Evolutionary conservation across 2,329 filamentous ascomycete species (phyloP).

Genomic region (Fusarium verticillioides): DNA sequence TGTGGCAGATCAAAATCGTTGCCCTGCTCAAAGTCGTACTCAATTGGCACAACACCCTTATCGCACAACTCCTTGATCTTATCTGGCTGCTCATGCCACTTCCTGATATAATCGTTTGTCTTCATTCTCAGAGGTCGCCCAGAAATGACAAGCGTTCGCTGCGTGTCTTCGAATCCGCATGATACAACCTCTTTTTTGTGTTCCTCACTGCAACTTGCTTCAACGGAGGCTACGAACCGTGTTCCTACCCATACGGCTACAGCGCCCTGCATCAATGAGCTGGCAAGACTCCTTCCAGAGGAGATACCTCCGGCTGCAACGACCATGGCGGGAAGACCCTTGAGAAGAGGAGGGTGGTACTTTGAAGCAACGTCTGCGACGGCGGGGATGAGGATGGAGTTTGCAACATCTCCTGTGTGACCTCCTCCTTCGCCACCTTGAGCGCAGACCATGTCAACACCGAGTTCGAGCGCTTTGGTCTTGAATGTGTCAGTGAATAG

Average conservation of each 20-base stretch:
- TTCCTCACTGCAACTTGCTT: slow-evolving; percentile 82
- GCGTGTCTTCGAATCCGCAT: slow-evolving; percentile 83
- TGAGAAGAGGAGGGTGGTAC: slow-evolving; percentile 76
- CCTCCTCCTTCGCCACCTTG: slow-evolving; percentile 95
- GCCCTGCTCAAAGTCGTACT: slow-evolving; percentile 83
- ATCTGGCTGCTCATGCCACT: slow-evolving; percentile 81
- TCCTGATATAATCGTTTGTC: slow-evolving; percentile 84
- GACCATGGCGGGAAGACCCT: slow-evolving; percentile 78
- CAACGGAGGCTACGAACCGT: slow-evolving; percentile 84
- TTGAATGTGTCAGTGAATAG: slow-evolving; percentile 20
- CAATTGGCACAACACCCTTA: slow-evolving; percentile 81
- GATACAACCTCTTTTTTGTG: slow-evolving; percentile 87
- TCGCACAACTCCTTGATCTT: slow-evolving; percentile 81
- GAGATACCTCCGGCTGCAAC: slow-evolving; percentile 90
- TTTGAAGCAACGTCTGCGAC: slow-evolving; percentile 83
- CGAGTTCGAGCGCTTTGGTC: slow-evolving; percentile 81
- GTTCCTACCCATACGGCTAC: slow-evolving; percentile 94
- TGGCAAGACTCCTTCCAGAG: slow-evolving; percentile 83
- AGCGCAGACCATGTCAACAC: slow-evolving; percentile 90
- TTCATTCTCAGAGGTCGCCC: slow-evolving; percentile 84
- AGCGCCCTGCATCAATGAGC: slow-evolving; percentile 87
- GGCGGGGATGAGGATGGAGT: slow-evolving; percentile 85
- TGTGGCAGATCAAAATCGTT: slow-evolving; percentile 87
- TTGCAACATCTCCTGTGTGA: slow-evolving; percentile 89
- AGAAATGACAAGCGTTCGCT: slow-evolving; percentile 83